A percentile compares a stretch with the other conserved stretches of the same genome.
Evolutionary conservation across 371 early-diverging fungal genomes (phyloP).

Genomic region (Circinella minor): DNA sequence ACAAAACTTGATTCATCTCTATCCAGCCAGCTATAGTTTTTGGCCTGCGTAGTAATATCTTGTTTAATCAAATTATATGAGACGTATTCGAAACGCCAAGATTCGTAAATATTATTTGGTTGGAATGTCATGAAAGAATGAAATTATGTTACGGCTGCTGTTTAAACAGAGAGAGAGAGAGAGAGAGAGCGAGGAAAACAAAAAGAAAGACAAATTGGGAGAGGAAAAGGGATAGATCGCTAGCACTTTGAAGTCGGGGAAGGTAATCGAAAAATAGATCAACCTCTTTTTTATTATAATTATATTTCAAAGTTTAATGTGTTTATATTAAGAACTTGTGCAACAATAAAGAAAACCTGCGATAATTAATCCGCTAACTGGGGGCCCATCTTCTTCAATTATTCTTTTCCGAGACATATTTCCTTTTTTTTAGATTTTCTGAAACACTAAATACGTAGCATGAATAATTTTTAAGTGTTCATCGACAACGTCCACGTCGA

Average conservation of each 20-base stretch:
- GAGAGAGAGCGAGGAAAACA: background rate
- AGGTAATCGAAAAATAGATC: background rate
- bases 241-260: background rate
- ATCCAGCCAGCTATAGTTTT: constrained; percentile 56
- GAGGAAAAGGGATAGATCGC: background rate
- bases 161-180: too few relatives aligned
- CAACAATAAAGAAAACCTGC: background rate
- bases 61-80: constrained; percentile 41
- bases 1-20: constrained; percentile 80
- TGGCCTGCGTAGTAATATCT: constrained; percentile 37
- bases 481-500: constrained; percentile 35
- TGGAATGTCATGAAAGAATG: background rate
- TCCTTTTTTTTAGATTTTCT: constrained; percentile 17
- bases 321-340: constrained; percentile 4
- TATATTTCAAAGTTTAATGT: background rate
- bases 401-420: background rate
- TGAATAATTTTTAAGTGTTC: constrained; percentile 55
- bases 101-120: constrained; percentile 33
- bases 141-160: too few relatives aligned
- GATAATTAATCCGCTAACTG: background rate
- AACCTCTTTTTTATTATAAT: background rate
- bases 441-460: constrained; percentile 52
- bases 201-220: too few relatives aligned
- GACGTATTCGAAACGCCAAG: constrained; percentile 50
- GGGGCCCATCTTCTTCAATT: background rate